Percentiles rank a stretch among this genome's conserved stretches.
Conservation (phyloP, 192 early-diverging fungal genomes). For the Phlyctochytrium bullatum region DNA sequence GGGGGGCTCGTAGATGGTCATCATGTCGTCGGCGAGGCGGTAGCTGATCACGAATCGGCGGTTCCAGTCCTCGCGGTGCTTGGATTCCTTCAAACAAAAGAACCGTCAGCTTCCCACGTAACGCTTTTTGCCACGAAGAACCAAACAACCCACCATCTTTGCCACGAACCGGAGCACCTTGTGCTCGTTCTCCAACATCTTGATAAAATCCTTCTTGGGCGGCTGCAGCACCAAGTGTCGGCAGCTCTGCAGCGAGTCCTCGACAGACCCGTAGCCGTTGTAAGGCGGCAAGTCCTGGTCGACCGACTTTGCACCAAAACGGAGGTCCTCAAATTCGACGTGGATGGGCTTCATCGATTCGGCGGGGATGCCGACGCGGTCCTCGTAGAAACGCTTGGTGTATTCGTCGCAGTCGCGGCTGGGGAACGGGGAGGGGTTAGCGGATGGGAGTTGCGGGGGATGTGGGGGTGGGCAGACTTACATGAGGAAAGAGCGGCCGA, state of each 20-base stretch:
- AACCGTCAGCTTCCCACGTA: too few species aligned
- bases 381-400: constrained; percentile 50
- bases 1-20: constrained; percentile 65
- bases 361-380: constrained; percentile 28
- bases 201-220: constrained; percentile 66
- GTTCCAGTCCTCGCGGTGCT: constrained; percentile 57
- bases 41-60: constrained; percentile 61
- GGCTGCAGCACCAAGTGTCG: constrained; percentile 61
- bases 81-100: constrained; percentile 61
- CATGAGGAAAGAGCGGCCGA: constrained; percentile 59
- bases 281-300: constrained; percentile 52
- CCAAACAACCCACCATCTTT: constrained; percentile 39
- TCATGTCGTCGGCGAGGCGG: constrained; percentile 60
- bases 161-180: constrained; percentile 62
- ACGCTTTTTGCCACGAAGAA: background rate
- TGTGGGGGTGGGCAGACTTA: constrained; percentile 21
- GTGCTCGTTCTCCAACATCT: constrained; percentile 65
- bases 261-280: constrained; percentile 63
- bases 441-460: background rate
- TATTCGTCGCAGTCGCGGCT: constrained; percentile 68
- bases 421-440: background rate
- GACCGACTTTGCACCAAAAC: background rate
- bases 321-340: constrained; percentile 15
- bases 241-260: constrained; percentile 57
- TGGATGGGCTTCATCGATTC: constrained; percentile 17